Conservation (phyloP, 1,284 basidiomycete species). For the Meira nashicola region DNA sequence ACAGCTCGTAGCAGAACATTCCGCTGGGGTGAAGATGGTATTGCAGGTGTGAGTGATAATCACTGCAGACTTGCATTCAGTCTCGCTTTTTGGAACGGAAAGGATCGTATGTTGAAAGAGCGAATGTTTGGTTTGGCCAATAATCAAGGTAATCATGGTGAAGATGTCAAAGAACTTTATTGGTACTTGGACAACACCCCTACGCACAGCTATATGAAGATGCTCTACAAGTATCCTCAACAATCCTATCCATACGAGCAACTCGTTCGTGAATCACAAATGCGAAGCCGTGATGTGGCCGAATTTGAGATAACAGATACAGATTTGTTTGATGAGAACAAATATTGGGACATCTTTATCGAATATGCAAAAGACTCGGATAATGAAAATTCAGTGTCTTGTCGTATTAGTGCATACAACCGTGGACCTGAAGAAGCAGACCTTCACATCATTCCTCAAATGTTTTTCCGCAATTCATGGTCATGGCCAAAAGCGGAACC, state of each 20-base stretch:
- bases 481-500: constrained; percentile 83
- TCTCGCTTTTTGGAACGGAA: constrained; percentile 88
- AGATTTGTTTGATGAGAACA: constrained; percentile 82
- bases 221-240: constrained; percentile 96
- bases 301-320: constrained; percentile 94
- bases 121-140: constrained; percentile 89
- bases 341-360: constrained; percentile 96
- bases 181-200: constrained; percentile 98
- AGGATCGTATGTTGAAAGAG: constrained; percentile 93
- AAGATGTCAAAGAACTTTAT: constrained; percentile 97
- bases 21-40: constrained; percentile 96
- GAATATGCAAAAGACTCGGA: constrained; percentile 99
- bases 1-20: constrained; percentile 90
- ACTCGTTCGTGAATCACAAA: constrained; percentile 76
- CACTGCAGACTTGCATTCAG: constrained; percentile 87
- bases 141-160: constrained; percentile 93
- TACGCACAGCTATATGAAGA: constrained; percentile 99
- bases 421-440: constrained; percentile 92
- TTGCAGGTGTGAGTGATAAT: constrained; percentile 93
- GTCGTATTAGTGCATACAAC: constrained; percentile 94
- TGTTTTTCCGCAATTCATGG: constrained; percentile 98
- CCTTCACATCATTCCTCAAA: constrained; percentile 86
- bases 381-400: constrained; percentile 76
- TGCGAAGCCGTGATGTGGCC: constrained; percentile 74
- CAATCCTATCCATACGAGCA: constrained; percentile 86